Conservation (phyloP, 2,329 filamentous ascomycete genomes). For the Pseudocercospora pini-densiflorae region DNA sequence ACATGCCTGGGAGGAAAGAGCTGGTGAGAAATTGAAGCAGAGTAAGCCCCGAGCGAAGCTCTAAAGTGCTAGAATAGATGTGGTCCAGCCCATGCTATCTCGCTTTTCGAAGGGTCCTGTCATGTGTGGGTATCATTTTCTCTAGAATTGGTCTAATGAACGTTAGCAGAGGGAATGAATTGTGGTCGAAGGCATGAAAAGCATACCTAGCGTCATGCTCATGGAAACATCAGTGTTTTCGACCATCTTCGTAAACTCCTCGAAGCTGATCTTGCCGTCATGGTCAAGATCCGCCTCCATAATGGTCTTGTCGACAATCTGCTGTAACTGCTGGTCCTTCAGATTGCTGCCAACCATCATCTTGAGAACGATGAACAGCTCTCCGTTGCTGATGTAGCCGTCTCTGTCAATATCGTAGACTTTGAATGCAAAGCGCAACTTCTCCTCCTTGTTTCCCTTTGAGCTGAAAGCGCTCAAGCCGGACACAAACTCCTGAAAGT, state of each 20-base stretch:
- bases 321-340: slow-evolving; percentile 98
- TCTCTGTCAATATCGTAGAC: slow-evolving; percentile 99
- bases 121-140: slow-evolving; percentile 16
- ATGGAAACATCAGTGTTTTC: slow-evolving; percentile 81
- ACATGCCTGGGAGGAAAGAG: slow-evolving; percentile 39
- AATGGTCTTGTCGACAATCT: slow-evolving; percentile 99
- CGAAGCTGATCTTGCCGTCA: slow-evolving; percentile 98
- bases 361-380: slow-evolving; percentile 99
- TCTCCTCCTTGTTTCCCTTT: slow-evolving; percentile 99
- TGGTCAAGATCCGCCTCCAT: slow-evolving; percentile 98
- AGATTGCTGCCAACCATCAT: slow-evolving; percentile 99
- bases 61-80: neutral
- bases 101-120: slow-evolving; percentile 7
- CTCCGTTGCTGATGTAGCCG: slow-evolving; percentile 97
- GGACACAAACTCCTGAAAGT: slow-evolving; percentile 98
- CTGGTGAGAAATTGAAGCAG: slow-evolving; percentile 37
- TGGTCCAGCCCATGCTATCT: neutral
- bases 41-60: slow-evolving; percentile 15
- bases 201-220: slow-evolving; percentile 69
- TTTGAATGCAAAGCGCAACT: slow-evolving; percentile 96
- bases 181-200: neutral
- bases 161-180: neutral
- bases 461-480: slow-evolving; percentile 94
- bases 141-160: slow-evolving; percentile 28
- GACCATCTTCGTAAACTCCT: slow-evolving; percentile 99